A percentile compares a stretch with the other conserved stretches of the same genome.
Conservation (phyloP, 768 basidiomycete genomes). For the Suillus variegatus region DNA sequence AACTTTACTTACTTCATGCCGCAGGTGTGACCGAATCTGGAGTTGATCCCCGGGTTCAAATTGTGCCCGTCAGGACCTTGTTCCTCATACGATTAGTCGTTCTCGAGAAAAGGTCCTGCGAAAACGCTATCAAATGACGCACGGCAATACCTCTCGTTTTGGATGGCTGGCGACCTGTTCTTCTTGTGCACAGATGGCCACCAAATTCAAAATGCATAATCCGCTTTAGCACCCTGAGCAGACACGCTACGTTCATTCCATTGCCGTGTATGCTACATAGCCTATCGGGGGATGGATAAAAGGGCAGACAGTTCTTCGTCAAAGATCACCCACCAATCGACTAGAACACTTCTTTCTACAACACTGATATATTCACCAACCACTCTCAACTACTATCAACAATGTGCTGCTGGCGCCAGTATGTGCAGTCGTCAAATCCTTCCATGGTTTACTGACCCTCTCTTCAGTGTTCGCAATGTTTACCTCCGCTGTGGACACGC, state of each 20-base stretch:
- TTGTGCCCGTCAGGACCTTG: slow-evolving; percentile 17
- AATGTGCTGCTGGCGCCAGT: slow-evolving; percentile 63
- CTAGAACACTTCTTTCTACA: slow-evolving; percentile 12
- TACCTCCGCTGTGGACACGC: slow-evolving; percentile 52
- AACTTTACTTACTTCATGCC: slow-evolving; percentile 22
- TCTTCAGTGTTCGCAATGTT: slow-evolving; percentile 44
- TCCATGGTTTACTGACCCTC: not conserved
- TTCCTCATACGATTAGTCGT: slow-evolving; percentile 36
- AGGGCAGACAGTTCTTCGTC: slow-evolving; percentile 16
- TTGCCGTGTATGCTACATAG: slow-evolving; percentile 28
- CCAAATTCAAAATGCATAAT: slow-evolving; percentile 22
- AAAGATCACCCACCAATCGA: slow-evolving; percentile 12
- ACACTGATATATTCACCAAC: slow-evolving; percentile 12
- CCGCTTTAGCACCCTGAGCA: slow-evolving; percentile 18
- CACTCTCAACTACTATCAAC: slow-evolving; percentile 10
- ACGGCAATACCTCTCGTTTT: slow-evolving; percentile 30
- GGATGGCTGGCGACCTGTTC: slow-evolving; percentile 30
- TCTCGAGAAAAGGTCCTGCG: slow-evolving; percentile 35
- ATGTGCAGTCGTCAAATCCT: slow-evolving; percentile 23
- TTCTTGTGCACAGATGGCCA: slow-evolving; percentile 26
- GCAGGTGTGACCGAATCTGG: slow-evolving; percentile 21
- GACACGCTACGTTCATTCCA: slow-evolving; percentile 17
- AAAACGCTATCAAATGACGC: slow-evolving; percentile 40
- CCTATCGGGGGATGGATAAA: slow-evolving; percentile 23
- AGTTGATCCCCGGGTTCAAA: slow-evolving; percentile 19